Evolutionary conservation across 768 basidiomycete species (phyloP), one percentile per base, ranked within the genome.

Genomic region (Fibroporia radiculosa): DNA sequence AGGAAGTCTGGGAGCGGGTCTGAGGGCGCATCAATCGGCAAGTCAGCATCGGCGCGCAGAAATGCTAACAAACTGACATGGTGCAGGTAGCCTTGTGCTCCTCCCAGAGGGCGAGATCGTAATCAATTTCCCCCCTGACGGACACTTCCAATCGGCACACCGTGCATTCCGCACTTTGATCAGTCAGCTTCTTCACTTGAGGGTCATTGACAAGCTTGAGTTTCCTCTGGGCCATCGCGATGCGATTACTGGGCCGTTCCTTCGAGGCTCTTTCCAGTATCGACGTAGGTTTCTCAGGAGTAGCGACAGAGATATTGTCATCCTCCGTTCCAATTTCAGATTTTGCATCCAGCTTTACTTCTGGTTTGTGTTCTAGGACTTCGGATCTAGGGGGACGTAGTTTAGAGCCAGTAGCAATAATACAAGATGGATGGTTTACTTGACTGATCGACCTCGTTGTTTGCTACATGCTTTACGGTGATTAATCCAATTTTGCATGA

Each of bases 181-280:
- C 44, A 6, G 71, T 65, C 55, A 74, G 80, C 0, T 58, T 54
- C 59, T 72, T 75, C 33, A 70, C 82, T 52, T 79, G 77, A 20
- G 74, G 54, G 58, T 86, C 84, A 50, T 83, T 85, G 25, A 83
- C 68, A 47, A 86, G 61, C 42, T 64, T 62, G 27, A 84, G 61
- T 61, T 77, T 80, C 46, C 83, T 70, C 50, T 82, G 77, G 13
- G 78, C 74, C 14, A 75, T 71, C 6, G 79, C 75, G 28, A 83
- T 75, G 24, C 78, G 72, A 45, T 72, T 74, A 51, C 71, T 73
- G 5, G 79, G 80, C 40, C 77, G 78, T 19, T 31, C 29, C 7
- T 18, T 45, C 67, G 67, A 24, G 61, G 57, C 56, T 84, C 84
- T 14, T 62, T 63, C 23, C n/a, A n/a, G n/a, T n/a, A n/a, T n/a